Conservation (phyloP, 176 grass and related monocot genomes). For the Elaeis guineensis region DNA sequence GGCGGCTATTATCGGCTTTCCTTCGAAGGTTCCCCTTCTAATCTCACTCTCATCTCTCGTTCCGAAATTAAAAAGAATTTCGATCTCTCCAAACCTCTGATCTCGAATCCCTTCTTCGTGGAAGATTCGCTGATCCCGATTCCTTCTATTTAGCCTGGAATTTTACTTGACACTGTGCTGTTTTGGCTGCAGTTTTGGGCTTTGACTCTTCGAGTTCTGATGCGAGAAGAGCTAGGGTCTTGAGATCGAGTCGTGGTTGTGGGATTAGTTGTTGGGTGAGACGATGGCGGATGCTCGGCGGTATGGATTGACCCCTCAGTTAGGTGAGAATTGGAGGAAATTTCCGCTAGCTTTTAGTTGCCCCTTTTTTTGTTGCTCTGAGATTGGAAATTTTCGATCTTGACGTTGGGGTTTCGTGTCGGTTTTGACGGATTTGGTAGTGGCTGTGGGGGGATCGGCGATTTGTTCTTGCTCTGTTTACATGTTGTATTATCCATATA, state of each 20-base stretch:
- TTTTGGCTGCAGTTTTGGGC: background rate
- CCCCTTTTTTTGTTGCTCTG: background rate
- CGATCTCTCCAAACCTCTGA: too few relatives aligned
- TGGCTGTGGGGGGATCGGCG: too few relatives aligned
- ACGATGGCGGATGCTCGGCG: constrained; percentile 31
- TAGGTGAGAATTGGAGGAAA: constrained; percentile 21
- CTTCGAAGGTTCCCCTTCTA: background rate
- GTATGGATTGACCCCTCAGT: constrained; percentile 37
- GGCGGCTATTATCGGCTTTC: background rate
- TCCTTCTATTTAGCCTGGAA: background rate
- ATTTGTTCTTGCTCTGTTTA: too few relatives aligned
- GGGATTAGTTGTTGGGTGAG: background rate
- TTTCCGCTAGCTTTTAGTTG: background rate
- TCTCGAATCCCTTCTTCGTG: constrained; percentile 13
- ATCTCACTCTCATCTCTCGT: background rate
- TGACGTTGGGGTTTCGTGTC: background rate
- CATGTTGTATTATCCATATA: too few relatives aligned
- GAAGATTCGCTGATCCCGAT: constrained; percentile 21
- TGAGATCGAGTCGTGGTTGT: constrained; percentile 7
- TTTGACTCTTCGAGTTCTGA: constrained; percentile 13
- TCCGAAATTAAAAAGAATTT: too few relatives aligned
- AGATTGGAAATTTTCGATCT: background rate
- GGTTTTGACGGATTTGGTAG: too few relatives aligned
- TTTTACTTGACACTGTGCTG: background rate
- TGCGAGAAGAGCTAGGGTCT: constrained; percentile 11